phyloP scores from a whole-genome alignment of 2,329 filamentous ascomycete genomes.

The Coleophoma eucalyptorum region DNA sequence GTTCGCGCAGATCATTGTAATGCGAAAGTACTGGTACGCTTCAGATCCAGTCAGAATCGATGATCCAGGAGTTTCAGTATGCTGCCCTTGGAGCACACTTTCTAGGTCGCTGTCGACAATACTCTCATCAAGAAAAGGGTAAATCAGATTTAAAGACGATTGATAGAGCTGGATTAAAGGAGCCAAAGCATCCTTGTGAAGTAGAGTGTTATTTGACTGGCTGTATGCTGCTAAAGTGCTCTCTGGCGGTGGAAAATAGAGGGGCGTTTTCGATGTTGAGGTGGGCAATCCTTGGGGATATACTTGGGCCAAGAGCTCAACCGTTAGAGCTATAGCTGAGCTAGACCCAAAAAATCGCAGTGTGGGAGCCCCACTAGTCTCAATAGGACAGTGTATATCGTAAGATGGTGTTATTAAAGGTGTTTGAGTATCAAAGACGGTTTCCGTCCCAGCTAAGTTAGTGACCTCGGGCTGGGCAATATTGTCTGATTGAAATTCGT shows the following conservation, averaged over 20 bases:
- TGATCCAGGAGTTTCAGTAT: conserved; percentile 8
- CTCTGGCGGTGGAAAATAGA: not conserved
- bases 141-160: conserved; percentile 23
- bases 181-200: no score
- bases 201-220: not conserved
- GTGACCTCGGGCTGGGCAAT: no score
- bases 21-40: conserved; percentile 27
- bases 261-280: not conserved
- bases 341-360: not conserved
- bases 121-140: conserved; percentile 23
- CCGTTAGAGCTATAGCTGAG: not conserved
- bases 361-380: no score
- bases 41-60: conserved; percentile 19
- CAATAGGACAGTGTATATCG: not conserved
- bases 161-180: no score
- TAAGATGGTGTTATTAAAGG: not conserved
- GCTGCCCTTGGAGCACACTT: conserved; percentile 12
- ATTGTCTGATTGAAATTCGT: no score
- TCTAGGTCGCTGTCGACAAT: conserved; percentile 10
- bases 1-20: conserved; percentile 29
- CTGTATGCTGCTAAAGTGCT: not conserved
- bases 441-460: not conserved
- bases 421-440: not conserved
- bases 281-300: not conserved
- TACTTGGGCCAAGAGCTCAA: not conserved